Evolutionary conservation across 257 asterid genomes (phyloP).

Genomic region (Rhazya stricta): DNA sequence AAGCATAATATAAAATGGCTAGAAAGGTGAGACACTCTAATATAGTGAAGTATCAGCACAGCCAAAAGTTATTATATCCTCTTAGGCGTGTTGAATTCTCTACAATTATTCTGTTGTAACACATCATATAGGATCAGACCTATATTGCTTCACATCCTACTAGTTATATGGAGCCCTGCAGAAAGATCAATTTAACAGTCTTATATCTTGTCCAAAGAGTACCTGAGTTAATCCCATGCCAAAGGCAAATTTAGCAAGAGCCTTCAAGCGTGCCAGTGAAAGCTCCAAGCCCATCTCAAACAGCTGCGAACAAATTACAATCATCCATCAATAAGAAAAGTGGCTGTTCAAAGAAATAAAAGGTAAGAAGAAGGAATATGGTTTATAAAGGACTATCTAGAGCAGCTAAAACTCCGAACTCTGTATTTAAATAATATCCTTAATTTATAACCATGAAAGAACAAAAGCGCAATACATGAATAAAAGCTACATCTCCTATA

Average conservation of each 20-base stretch:
- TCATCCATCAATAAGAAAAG: conserved; percentile 21
- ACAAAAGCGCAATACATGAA: background rate
- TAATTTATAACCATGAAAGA: background rate
- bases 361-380: background rate
- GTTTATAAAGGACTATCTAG: background rate
- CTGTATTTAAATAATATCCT: background rate
- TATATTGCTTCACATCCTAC: too few relatives aligned
- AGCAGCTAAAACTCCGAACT: background rate
- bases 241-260: conserved; percentile 97
- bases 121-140: background rate
- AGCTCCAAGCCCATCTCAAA: conserved; percentile 99
- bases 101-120: background rate
- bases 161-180: background rate
- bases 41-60: background rate
- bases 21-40: background rate
- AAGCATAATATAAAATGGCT: background rate
- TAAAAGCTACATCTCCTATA: background rate
- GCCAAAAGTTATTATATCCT: background rate
- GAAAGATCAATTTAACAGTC: background rate
- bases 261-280: conserved; percentile 86
- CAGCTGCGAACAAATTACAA: conserved; percentile 59
- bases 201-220: conserved; percentile 20
- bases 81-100: background rate
- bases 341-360: background rate
- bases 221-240: conserved; percentile 97